phyloP scores from a whole-genome alignment of 2,329 filamentous ascomycete genomes.

The Sclerotinia nivalis region DNA sequence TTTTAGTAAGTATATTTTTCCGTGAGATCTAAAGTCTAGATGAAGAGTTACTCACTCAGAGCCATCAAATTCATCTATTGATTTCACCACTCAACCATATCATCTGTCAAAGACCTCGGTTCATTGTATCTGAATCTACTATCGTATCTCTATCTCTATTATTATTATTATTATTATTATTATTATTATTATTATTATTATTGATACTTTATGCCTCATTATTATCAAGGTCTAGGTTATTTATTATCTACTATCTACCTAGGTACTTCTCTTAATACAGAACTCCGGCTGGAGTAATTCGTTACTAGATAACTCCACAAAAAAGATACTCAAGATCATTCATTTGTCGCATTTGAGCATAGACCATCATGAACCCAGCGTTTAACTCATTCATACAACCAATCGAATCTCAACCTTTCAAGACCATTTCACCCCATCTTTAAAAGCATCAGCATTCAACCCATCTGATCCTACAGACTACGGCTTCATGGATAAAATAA shows the following conservation, averaged over 20 bases:
- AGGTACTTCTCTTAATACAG: too few relatives aligned
- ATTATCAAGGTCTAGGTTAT: too few relatives aligned
- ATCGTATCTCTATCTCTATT: too few relatives aligned
- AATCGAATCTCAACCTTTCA: background rate
- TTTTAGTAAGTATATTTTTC: background rate
- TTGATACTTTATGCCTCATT: too few relatives aligned
- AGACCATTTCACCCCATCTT: constrained; percentile 5
- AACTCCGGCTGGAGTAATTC: too few relatives aligned
- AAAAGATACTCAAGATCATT: background rate
- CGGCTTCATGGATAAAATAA: background rate
- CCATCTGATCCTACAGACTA: background rate
- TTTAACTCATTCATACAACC: background rate
- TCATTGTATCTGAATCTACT: too few relatives aligned
- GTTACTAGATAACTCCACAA: background rate
- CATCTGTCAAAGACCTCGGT: too few relatives aligned
- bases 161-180: too few relatives aligned
- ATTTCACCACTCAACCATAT: background rate
- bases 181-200: too few relatives aligned
- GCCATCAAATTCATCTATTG: background rate
- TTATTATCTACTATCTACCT: too few relatives aligned
- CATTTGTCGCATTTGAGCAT: background rate
- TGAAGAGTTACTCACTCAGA: background rate
- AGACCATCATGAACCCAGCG: background rate
- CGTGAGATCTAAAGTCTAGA: background rate
- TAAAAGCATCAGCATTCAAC: background rate